Evolutionary conservation across 2,329 filamentous ascomycete species (phyloP).

Genomic region (Aspergillus uvarum): DNA sequence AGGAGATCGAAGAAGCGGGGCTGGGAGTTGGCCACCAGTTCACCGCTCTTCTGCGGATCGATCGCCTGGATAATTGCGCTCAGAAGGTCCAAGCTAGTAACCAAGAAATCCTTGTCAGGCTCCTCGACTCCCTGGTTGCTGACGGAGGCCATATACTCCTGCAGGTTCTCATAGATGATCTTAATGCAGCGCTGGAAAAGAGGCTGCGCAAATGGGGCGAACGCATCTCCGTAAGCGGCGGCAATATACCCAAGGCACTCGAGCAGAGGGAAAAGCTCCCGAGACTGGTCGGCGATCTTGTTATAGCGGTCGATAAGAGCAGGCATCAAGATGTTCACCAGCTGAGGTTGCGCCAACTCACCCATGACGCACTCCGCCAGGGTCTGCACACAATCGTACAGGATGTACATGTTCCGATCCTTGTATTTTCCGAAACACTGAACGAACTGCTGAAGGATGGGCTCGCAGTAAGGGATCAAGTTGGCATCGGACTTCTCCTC

Average conservation of each 20-base stretch:
- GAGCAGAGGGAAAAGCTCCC: constrained; percentile 91
- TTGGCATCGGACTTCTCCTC: constrained; percentile 87
- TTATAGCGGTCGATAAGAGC: constrained; percentile 86
- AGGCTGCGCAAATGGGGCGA: constrained; percentile 79
- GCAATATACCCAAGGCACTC: constrained; percentile 95
- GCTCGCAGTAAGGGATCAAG: constrained; percentile 79
- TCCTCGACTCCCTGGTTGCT: constrained; percentile 69
- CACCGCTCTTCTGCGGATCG: constrained; percentile 68
- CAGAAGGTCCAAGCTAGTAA: constrained; percentile 89
- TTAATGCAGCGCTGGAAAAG: constrained; percentile 86
- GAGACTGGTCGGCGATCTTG: constrained; percentile 80
- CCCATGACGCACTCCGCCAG: constrained; percentile 87
- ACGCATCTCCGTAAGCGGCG: constrained; percentile 76
- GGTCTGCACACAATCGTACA: constrained; percentile 98
- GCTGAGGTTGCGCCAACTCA: constrained; percentile 73
- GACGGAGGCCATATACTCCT: constrained; percentile 71
- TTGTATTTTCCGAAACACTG: constrained; percentile 93
- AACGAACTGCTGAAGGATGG: constrained; percentile 90
- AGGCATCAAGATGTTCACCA: constrained; percentile 88
- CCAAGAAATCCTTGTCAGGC: constrained; percentile 94
- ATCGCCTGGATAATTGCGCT: constrained; percentile 93
- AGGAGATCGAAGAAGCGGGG: constrained; percentile 88
- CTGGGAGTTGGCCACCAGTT: constrained; percentile 72
- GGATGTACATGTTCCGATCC: constrained; percentile 97
- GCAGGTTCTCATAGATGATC: constrained; percentile 88